Conservation (phyloP, 176 grass and related monocot genomes). For the Oropetium thomaeum region DNA sequence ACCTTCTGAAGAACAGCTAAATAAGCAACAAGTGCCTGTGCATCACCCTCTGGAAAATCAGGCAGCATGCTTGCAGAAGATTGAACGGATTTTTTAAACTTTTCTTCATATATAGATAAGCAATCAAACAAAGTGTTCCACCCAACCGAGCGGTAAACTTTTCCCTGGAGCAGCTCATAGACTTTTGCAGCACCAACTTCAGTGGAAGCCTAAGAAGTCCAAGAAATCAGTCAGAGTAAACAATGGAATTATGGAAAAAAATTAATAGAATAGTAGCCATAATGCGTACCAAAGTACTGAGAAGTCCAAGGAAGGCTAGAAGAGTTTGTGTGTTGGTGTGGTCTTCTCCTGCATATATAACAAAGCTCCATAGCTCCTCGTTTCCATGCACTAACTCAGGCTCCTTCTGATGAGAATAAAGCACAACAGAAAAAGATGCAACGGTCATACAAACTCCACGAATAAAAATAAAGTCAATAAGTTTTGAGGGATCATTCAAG, state of each 20-base stretch:
- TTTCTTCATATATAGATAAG: constrained; percentile 90
- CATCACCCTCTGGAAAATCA: constrained; percentile 86
- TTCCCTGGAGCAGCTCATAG: constrained; percentile 81
- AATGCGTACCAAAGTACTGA: constrained; percentile 76
- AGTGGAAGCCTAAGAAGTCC: constrained; percentile 64
- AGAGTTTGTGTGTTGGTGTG: constrained; percentile 89
- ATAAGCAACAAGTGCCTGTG: constrained; percentile 91
- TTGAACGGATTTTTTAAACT: constrained; percentile 88
- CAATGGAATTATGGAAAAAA: constrained; percentile 32
- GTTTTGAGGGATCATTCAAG: neutral
- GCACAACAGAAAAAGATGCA: constrained; percentile 7
- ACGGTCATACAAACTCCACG: constrained; percentile 8
- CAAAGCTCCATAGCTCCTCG: constrained; percentile 86
- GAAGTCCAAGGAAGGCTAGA: constrained; percentile 87
- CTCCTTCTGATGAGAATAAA: constrained; percentile 72
- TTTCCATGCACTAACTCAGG: constrained; percentile 89
- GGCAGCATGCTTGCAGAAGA: constrained; percentile 72
- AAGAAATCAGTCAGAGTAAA: constrained; percentile 26
- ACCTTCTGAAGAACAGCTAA: constrained; percentile 92
- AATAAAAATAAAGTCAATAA: constrained; percentile 23
- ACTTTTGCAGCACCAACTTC: constrained; percentile 88
- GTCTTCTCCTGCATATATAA: constrained; percentile 86
- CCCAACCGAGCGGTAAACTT: constrained; percentile 78
- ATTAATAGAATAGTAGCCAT: constrained; percentile 18
- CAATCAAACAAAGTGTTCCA: constrained; percentile 97